phyloP scores from a whole-genome alignment of 2,329 filamentous ascomycete species.

The Clonostachys solani region DNA sequence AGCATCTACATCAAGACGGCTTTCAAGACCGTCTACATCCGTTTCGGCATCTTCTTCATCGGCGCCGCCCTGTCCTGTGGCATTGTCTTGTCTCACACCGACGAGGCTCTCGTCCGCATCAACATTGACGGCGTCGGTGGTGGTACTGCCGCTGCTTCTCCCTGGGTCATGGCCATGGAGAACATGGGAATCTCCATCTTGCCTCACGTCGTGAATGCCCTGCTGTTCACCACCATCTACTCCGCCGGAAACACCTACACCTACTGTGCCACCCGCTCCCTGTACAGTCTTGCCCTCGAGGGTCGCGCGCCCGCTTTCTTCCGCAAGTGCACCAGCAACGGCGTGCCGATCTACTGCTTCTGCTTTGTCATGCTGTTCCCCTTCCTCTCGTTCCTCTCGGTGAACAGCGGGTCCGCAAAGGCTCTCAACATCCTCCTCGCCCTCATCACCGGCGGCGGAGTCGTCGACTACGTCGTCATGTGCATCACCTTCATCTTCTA shows the following conservation, averaged over 20 bases:
- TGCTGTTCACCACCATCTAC: slow-evolving; percentile 35
- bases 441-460: slow-evolving; percentile 50
- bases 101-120: slow-evolving; percentile 10
- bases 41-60: slow-evolving; percentile 20
- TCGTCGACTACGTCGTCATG: slow-evolving; percentile 60
- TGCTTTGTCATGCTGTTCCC: slow-evolving; percentile 47
- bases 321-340: slow-evolving; percentile 52
- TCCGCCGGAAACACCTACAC: slow-evolving; percentile 46
- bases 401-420: slow-evolving; percentile 39
- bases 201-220: slow-evolving; percentile 54
- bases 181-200: slow-evolving; percentile 48
- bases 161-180: slow-evolving; percentile 52
- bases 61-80: slow-evolving; percentile 23
- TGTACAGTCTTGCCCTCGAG: slow-evolving; percentile 45
- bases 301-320: slow-evolving; percentile 47
- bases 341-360: slow-evolving; percentile 58
- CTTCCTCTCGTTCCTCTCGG: slow-evolving; percentile 47
- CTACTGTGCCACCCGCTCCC: slow-evolving; percentile 43
- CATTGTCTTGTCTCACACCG: slow-evolving; percentile 21
- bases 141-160: slow-evolving; percentile 44
- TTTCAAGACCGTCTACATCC: slow-evolving; percentile 16
- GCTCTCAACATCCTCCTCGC: slow-evolving; percentile 51
- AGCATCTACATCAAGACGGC: slow-evolving; percentile 43
- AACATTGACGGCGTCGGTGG: slow-evolving; percentile 20
- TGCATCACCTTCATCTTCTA: slow-evolving; percentile 39